A percentile compares a stretch with the other conserved stretches of the same genome.
These are phyloP conservation scores for Solanum commersonii DNA, from an alignment of 257 asterid genomes.

Conservation along the genomic window DNA sequence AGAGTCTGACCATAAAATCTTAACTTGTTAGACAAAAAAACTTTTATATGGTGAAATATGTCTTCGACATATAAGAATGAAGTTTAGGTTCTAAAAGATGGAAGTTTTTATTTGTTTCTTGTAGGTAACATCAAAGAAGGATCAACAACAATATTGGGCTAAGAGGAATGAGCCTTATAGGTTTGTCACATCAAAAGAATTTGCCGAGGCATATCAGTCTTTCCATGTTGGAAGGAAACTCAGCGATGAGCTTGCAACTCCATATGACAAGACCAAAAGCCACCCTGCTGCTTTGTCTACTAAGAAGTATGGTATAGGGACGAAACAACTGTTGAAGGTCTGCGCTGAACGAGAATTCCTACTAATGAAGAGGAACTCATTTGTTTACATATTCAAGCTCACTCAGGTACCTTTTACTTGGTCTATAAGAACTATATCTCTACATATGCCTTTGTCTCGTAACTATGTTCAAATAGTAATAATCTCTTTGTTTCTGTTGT, in stretches of 20 bases:
- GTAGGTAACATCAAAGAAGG: conserved; percentile 72
- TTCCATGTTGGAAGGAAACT: conserved; percentile 21
- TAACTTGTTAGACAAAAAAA: neutral
- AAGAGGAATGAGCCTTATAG: conserved; percentile 36
- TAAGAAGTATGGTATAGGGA: conserved; percentile 41
- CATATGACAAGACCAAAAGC: conserved; percentile 54
- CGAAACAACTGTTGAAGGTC: conserved; percentile 45
- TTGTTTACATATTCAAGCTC: conserved; percentile 37
- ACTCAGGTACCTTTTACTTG: conserved; percentile 26
- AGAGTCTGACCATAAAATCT: neutral
- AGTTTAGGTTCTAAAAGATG: neutral
- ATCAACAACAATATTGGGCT: conserved; percentile 60
- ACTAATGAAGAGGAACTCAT: conserved; percentile 53
- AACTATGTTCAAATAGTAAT: conserved; percentile 4
- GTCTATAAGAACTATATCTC: neutral
- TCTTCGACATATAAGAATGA: neutral
- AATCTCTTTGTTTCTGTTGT: neutral
- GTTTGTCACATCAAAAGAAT: conserved; percentile 22
- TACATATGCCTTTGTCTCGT: neutral
- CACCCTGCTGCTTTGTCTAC: conserved; percentile 74
- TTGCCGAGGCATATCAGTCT: conserved; percentile 36
- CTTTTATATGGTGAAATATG: neutral
- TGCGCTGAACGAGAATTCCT: conserved; percentile 41
- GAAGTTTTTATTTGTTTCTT: neutral
- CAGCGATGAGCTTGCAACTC: conserved; percentile 34